These are phyloP conservation scores for Prunus yedoensis DNA, from an alignment of 331 rosid species.

Conservation along the genomic window DNA sequence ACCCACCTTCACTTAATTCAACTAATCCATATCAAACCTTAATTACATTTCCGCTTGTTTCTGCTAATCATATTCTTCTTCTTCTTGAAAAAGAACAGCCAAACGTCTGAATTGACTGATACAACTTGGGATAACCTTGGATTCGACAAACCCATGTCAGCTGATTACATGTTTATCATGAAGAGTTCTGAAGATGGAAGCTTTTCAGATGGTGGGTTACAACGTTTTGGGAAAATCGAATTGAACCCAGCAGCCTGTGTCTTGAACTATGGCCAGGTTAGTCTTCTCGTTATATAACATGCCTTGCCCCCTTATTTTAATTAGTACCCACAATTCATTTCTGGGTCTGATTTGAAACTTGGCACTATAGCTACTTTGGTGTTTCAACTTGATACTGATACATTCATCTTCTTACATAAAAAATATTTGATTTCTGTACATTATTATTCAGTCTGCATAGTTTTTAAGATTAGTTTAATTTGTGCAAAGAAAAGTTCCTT, in stretches of 20 bases:
- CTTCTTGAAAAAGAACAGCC: not conserved
- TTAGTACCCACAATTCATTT: not conserved
- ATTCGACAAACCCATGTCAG: constrained; percentile 1
- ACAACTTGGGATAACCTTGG: constrained; percentile 5
- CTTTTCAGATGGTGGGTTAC: constrained; percentile 13
- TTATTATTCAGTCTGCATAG: too few species aligned
- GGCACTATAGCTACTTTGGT: too few species aligned
- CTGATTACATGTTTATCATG: constrained; percentile 21
- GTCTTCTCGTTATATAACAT: not conserved
- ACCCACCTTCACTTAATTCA: not conserved
- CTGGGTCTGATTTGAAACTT: too few species aligned
- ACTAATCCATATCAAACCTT: too few species aligned
- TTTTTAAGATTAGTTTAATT: too few species aligned
- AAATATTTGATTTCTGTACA: too few species aligned
- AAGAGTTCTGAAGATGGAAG: constrained; percentile 5
- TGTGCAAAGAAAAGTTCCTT: not conserved
- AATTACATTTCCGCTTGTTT: not conserved
- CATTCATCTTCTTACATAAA: too few species aligned
- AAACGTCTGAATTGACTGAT: constrained; percentile 8
- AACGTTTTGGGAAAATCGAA: constrained; percentile 12
- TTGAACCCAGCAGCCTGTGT: constrained; percentile 19
- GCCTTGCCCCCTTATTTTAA: not conserved
- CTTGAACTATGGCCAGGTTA: constrained; percentile 20
- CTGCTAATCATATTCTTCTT: not conserved
- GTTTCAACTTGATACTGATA: too few species aligned